phyloP scores from a whole-genome alignment of 164 flowering plant genomes.

The Malania oleifera region DNA sequence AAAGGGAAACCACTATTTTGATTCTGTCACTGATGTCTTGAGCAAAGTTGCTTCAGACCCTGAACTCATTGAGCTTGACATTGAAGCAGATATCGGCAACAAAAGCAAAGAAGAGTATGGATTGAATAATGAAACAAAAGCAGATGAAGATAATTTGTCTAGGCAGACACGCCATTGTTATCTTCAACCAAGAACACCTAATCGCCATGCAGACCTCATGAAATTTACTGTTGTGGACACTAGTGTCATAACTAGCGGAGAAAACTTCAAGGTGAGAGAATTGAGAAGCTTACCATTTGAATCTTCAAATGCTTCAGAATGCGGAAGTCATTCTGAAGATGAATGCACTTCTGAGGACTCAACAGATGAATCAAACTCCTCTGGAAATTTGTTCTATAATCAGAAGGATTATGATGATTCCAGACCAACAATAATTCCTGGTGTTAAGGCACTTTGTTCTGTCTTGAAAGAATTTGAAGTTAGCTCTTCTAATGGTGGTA shows the following conservation, averaged over 20 bases:
- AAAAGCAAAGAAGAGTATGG: constrained; percentile 8
- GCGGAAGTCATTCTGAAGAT: constrained; percentile 13
- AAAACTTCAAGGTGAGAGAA: constrained; percentile 23
- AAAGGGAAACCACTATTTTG: constrained; percentile 46
- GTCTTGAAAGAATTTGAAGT: constrained; percentile 5
- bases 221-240: constrained; percentile 46
- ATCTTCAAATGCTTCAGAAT: constrained; percentile 2
- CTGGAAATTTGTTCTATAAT: background rate
- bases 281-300: constrained; percentile 18
- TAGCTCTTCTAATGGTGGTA: background rate
- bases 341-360: background rate
- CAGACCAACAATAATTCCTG: background rate
- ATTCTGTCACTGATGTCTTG: constrained; percentile 46
- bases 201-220: constrained; percentile 14
- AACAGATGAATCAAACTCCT: constrained; percentile 1
- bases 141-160: constrained; percentile 15
- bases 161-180: constrained; percentile 25
- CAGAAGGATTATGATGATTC: background rate
- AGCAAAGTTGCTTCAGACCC: constrained; percentile 42
- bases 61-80: constrained; percentile 32
- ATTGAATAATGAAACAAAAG: background rate
- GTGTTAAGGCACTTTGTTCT: constrained; percentile 2
- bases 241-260: constrained; percentile 22
- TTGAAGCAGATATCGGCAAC: constrained; percentile 14
- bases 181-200: constrained; percentile 26